Base-by-base conservation (phyloP, 805 yeast genomes). In the Saitoella complicata region DNA sequence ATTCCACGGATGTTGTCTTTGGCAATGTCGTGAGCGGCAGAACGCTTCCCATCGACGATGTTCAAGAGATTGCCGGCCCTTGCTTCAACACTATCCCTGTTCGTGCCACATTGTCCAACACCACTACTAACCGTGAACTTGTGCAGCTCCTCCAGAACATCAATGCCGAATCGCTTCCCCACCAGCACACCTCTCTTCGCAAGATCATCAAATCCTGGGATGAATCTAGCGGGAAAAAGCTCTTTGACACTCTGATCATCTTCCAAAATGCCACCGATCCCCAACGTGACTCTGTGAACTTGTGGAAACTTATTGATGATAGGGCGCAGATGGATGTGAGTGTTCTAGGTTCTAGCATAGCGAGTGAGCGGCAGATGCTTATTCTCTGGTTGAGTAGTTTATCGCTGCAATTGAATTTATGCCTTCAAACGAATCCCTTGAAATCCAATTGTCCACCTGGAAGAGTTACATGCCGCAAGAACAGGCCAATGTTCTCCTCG, bases 1-100 rank as follows among this genome's bases (percentile, higher is more conserved):
- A 41, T 10, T 31, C 13, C 5, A 33, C 10, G 4, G 57, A 52
- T 29, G 45, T 54, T 5, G 37, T 49, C 7, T 44, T 53, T 40
- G 57, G 55, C 5, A 41, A 40, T 10, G 52, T 52, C 29, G 38
- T 49, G 4, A 45, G 50, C 12, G 53, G 45, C 3, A 30, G 57
- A 32, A 11, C 44, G 8, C 32, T 12, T 3, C 41, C 46, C 21
- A 46, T 42, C 10, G 45, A 38, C 10, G 48, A 46, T 6, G 43
- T 45, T 31, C 47, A 47, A 12, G 46, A 45, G n/a, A 43, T 41
- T 7, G 37, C 45, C 31, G 48, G 45, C 2, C 54, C 54, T 11
- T 32, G 40, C 9, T 51, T 51, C 31, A 45, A 35, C 37, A 45
- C 43, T 11, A 34, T 42, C 31, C 54, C 53, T 5, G 42, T 51